Evolutionary conservation across 805 yeast genomes (phyloP).

Genomic region (Ogataea degrootiae): DNA sequence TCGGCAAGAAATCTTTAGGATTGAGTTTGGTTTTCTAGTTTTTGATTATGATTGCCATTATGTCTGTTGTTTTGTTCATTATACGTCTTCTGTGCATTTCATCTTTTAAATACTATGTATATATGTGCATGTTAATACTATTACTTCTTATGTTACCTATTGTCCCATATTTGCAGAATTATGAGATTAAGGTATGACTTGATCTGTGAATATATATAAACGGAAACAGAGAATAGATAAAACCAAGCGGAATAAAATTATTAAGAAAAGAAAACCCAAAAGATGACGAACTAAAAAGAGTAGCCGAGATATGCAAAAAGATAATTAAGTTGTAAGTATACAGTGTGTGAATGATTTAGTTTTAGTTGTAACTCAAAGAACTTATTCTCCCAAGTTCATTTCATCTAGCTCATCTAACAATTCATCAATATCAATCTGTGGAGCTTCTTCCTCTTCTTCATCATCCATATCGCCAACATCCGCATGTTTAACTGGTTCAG

Average conservation of each 20-base stretch:
- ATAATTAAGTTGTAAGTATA: not conserved
- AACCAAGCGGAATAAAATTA: no score
- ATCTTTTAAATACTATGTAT: no score
- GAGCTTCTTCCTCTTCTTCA: slow-evolving; percentile 74
- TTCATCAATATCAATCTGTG: slow-evolving; percentile 86
- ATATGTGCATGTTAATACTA: no score
- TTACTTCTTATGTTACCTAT: no score
- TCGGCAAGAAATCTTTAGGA: not conserved
- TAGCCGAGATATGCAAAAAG: not conserved
- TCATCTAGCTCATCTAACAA: slow-evolving; percentile 92
- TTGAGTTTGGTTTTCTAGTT: not conserved
- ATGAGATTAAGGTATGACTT: no score
- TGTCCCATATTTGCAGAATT: no score
- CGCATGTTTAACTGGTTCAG: slow-evolving; percentile 30
- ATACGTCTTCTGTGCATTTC: no score
- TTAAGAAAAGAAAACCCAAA: no score
- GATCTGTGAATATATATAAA: no score
- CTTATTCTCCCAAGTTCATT: slow-evolving; percentile 69
- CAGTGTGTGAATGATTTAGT: not conserved
- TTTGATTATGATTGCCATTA: no score
- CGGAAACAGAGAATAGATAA: no score
- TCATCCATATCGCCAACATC: slow-evolving; percentile 41
- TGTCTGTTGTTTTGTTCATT: no score
- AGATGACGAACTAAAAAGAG: not conserved
- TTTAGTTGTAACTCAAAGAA: not conserved